phyloP scores from a whole-genome alignment of 176 grass and related monocot genomes.

The Bromus sterilis region DNA sequence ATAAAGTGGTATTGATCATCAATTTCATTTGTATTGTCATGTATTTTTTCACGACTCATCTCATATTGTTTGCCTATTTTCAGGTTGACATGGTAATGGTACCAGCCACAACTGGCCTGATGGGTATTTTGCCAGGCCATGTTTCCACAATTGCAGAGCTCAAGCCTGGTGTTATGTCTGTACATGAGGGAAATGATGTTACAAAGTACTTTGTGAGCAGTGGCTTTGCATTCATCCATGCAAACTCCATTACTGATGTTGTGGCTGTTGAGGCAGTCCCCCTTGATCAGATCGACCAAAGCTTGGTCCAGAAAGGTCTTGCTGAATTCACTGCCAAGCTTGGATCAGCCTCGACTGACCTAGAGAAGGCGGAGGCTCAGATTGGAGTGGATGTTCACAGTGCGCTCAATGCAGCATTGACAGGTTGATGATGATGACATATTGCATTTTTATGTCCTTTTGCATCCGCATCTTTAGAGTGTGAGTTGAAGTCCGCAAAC shows the following conservation, averaged over 20 bases:
- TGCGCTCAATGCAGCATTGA: constrained; percentile 86
- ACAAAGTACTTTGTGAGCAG: constrained; percentile 97
- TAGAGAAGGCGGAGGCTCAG: constrained; percentile 97
- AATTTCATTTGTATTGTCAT: background rate
- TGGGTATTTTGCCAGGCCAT: constrained; percentile 97
- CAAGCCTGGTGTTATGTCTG: constrained; percentile 88
- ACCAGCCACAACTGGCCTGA: constrained; percentile 89
- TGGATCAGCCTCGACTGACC: constrained; percentile 63
- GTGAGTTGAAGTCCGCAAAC: constrained; percentile 32
- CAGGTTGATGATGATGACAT: constrained; percentile 38
- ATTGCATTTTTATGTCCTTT: constrained; percentile 20
- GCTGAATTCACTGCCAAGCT: constrained; percentile 91
- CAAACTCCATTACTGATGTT: constrained; percentile 92
- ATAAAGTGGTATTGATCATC: background rate
- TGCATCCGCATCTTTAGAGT: constrained; percentile 49
- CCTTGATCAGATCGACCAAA: constrained; percentile 65
- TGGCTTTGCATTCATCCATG: constrained; percentile 95
- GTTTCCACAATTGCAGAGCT: constrained; percentile 91
- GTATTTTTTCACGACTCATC: background rate
- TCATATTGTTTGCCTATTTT: background rate
- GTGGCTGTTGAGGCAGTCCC: constrained; percentile 90
- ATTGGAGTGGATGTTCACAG: constrained; percentile 97
- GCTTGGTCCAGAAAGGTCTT: constrained; percentile 74
- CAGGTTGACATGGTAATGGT: constrained; percentile 98
- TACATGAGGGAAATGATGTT: constrained; percentile 79